Evolutionary conservation across 1,284 basidiomycete genomes (phyloP), one percentile per base, ranked within the genome.

Genomic region (Vanrija sp.): DNA sequence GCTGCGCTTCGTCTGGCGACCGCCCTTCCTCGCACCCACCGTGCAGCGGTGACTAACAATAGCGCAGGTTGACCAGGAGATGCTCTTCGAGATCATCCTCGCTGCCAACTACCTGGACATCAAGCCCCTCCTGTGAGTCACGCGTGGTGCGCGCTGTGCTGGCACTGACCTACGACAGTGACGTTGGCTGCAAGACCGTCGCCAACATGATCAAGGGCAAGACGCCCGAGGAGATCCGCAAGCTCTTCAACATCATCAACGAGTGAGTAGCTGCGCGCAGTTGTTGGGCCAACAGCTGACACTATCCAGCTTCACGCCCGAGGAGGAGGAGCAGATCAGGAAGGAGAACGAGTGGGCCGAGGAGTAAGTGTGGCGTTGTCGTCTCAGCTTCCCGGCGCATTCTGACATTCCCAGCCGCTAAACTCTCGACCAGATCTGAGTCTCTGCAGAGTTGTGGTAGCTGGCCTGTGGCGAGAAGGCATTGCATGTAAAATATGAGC

Each of bases 101-200:
- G 96, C 96, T 9, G 96, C 96, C 61, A 98, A 99, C 82, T 98
- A 98, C 80, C 88, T 99, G 68, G 96, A 99, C 76, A 99, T 99
- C 83, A 98, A 98, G 82, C 89, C 94, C 38, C 84, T 98, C 46
- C 85, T 98, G 93, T 95, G 66, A 67, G 88, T 81, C 21, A 0
- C 16, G n/a, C 46, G 12, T 15, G 44, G 25, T 49, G 38, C 25
- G 6, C 21, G 16, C 46, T n/a, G 8, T 3, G 21, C 14, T 1
- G 21, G 1, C 23, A 12, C 54, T 58, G n/a, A 57, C 52, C 15
- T 49, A 26, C 44, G 1, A 14, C 68, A 95, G 92, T 64, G 96
- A 98, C 73, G 93, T 98, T 58, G 96, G 96, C 1, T 98, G 96
- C 85, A 98, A 98, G 84, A 98, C 95, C 15, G 96, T 98, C 9